phyloP scores from a whole-genome alignment of 257 asterid genomes.

The Ligustrum vulgare region DNA sequence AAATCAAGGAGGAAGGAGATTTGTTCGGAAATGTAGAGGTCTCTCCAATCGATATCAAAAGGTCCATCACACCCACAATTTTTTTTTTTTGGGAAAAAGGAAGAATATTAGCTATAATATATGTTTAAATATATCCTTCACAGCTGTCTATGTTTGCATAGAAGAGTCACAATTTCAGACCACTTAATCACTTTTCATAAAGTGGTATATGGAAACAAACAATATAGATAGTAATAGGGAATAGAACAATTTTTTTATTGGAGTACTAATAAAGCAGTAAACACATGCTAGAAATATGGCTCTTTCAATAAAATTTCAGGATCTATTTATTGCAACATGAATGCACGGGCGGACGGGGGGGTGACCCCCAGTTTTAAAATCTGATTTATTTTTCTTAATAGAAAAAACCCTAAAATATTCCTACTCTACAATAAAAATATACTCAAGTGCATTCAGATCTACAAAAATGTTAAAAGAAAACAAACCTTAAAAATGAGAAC shows the following conservation, averaged over 20 bases:
- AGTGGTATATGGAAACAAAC: background rate
- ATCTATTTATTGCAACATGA: background rate
- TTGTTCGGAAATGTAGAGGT: background rate
- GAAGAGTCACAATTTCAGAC: background rate
- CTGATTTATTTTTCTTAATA: too few relatives aligned
- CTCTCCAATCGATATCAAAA: background rate
- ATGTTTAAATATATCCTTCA: background rate
- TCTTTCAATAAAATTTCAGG: background rate
- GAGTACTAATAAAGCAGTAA: background rate
- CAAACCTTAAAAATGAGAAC: too few relatives aligned
- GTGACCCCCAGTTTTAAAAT: too few relatives aligned
- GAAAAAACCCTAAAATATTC: too few relatives aligned
- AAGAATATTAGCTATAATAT: background rate
- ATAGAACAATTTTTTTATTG: background rate
- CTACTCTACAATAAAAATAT: too few relatives aligned
- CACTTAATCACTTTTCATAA: background rate
- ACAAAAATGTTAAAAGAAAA: too few relatives aligned
- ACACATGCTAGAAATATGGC: background rate
- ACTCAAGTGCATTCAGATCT: too few relatives aligned
- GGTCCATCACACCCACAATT: too few relatives aligned
- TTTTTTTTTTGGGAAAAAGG: too few relatives aligned
- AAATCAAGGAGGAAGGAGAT: background rate
- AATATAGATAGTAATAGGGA: background rate
- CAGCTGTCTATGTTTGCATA: background rate
- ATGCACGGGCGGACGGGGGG: too few relatives aligned